These are phyloP conservation scores for Termitomyces sp. DNA, from an alignment of 768 basidiomycete species.

Conservation along the genomic window DNA sequence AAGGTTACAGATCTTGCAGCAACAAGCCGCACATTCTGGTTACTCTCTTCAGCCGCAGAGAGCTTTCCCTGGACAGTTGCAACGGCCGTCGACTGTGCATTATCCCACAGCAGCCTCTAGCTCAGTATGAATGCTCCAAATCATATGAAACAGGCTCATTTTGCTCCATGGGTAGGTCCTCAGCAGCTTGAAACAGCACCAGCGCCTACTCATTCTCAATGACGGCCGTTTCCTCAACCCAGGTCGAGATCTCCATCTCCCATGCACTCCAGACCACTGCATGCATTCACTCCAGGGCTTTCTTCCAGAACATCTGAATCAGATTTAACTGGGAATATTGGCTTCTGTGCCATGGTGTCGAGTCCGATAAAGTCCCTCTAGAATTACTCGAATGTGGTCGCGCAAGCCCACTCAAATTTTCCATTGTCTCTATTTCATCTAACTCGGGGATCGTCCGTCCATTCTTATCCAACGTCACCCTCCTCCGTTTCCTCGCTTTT, in stretches of 20 bases:
- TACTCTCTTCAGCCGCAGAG: slow-evolving; percentile 4
- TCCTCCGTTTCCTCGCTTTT: slow-evolving; percentile 3
- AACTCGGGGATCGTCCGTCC: slow-evolving; percentile 12
- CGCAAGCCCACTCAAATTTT: slow-evolving; percentile 22
- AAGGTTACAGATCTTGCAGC: slow-evolving; percentile 13
- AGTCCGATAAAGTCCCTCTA: slow-evolving; percentile 9
- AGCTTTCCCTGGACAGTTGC: slow-evolving; percentile 8
- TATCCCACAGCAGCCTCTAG: slow-evolving; percentile 16
- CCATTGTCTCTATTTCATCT: slow-evolving; percentile 15
- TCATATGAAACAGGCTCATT: background rate
- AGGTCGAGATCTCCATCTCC: slow-evolving; percentile 13
- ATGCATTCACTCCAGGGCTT: slow-evolving; percentile 17
- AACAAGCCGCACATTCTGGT: slow-evolving; percentile 3
- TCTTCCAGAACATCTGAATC: background rate
- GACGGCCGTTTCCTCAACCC: slow-evolving; percentile 21
- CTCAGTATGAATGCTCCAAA: too few relatives aligned
- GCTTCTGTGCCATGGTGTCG: slow-evolving; percentile 5
- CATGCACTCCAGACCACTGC: slow-evolving; percentile 27
- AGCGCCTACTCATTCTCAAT: slow-evolving; percentile 14
- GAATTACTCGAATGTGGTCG: slow-evolving; percentile 16
- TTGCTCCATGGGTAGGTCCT: slow-evolving; percentile 5
- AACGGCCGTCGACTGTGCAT: slow-evolving; percentile 16
- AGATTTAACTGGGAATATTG: background rate
- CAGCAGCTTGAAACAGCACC: slow-evolving; percentile 5
- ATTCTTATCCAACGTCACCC: slow-evolving; percentile 12